Evolutionary conservation across 2,329 filamentous ascomycete species (phyloP), one percentile per base, ranked within the genome.

Genomic region (Pseudogymnoascus sp.): DNA sequence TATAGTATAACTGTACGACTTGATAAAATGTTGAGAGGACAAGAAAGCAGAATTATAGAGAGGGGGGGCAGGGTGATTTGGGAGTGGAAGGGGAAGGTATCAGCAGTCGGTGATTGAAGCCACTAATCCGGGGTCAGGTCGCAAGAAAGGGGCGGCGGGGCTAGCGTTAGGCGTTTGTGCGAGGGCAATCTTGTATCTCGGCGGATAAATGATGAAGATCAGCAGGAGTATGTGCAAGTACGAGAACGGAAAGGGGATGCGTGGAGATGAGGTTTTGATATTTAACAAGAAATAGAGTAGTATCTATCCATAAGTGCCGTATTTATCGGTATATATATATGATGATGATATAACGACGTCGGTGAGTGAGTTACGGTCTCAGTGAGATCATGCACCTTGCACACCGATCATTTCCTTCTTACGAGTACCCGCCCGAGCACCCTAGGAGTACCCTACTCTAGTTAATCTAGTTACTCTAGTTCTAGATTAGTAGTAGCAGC

Each of bases 121-220:
- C 51, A 57, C 51, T 57, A 57, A 57, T 57, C 51, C 51, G 51
- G 51, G 51, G 51, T 57, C 51, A 57, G 51, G 51, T 57, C 29
- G n/a, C 51, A 57, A 57, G 51, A 57, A 57, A 57, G 51, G 51
- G 51, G 51, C 51, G 51, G 51, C 51, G 51, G 51, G 51, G 51
- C 51, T 57, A 57, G 51, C 51, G 51, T 57, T 57, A 57, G 29
- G 51, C 51, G 51, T 57, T 57, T 57, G 51, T 57, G 51, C 51
- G 7, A 57, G 51, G 51, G 51, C 29, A 57, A 57, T 57, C 51
- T 57, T 57, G 51, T 34, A 57, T 29, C 51, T 57, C 51, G 26
- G 51, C 51, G 51, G 51, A 57, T 57, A 57, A 57, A 57, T 57
- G 26, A 57, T 57, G 51, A 57, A 57, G 51, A 57, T 57, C 51